Evolutionary conservation across 139 green algal species (phyloP).

Genomic region (Pleodorina starrii): DNA sequence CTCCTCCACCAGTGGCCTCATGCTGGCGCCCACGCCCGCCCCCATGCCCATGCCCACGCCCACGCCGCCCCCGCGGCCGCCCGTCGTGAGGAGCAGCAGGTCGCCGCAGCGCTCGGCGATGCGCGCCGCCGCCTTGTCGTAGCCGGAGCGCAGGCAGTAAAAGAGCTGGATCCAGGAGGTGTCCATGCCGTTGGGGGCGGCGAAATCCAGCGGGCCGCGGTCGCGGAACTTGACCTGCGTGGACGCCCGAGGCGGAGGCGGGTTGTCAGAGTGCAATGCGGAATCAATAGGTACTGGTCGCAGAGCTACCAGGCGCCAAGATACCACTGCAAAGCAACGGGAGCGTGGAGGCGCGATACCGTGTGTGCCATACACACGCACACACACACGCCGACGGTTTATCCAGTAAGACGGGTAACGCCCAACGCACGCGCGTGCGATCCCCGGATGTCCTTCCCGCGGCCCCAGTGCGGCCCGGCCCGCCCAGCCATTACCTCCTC

Average conservation of each 20-base stretch:
- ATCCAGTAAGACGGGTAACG: no score
- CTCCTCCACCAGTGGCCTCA: slow-evolving; percentile 59
- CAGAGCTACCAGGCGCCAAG: no score
- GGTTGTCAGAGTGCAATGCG: not conserved
- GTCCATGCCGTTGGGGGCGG: slow-evolving; percentile 76
- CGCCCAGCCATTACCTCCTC: no score
- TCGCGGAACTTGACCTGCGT: slow-evolving; percentile 70
- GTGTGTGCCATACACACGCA: no score
- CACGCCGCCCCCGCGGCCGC: not conserved
- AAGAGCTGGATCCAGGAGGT: slow-evolving; percentile 85
- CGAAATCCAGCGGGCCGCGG: slow-evolving; percentile 80
- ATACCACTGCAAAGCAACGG: no score
- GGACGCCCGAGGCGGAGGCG: not conserved
- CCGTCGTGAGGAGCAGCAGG: slow-evolving; percentile 21
- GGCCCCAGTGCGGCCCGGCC: no score
- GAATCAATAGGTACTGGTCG: no score
- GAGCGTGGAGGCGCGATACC: no score
- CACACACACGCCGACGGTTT: no score
- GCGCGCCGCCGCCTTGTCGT: slow-evolving; percentile 68
- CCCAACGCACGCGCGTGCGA: no score
- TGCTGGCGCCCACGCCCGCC: not conserved
- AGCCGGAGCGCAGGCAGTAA: slow-evolving; percentile 79
- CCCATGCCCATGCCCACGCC: not conserved
- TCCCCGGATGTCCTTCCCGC: no score
- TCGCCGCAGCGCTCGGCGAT: slow-evolving; percentile 67